Percentiles rank a stretch among this genome's conserved stretches.
These are phyloP conservation scores for Hygrocybe punicea DNA, from an alignment of 768 basidiomycete genomes.

Conservation along the genomic window DNA sequence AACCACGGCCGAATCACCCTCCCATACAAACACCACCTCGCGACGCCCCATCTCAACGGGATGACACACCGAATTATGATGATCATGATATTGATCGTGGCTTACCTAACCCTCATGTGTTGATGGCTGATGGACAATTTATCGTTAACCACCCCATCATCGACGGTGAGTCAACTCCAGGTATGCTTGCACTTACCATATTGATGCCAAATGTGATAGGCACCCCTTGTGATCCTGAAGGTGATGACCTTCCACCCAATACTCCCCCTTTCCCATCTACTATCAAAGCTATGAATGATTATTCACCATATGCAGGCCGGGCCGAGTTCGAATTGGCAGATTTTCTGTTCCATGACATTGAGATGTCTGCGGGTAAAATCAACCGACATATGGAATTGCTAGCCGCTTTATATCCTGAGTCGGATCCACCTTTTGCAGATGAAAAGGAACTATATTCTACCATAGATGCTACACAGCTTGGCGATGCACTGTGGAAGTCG, in stretches of 20 bases:
- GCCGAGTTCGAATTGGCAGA: conserved; percentile 30
- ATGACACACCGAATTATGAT: too few relatives aligned
- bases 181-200: neutral
- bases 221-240: too few relatives aligned
- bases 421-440: conserved; percentile 16
- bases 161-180: neutral
- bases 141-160: neutral
- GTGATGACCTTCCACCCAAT: conserved; percentile 3
- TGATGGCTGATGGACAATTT: too few relatives aligned
- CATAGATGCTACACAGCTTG: conserved; percentile 23
- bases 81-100: too few relatives aligned
- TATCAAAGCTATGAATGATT: conserved; percentile 13
- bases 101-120: too few relatives aligned
- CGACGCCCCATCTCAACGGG: too few relatives aligned
- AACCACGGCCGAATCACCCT: too few relatives aligned
- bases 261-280: neutral
- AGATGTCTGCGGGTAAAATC: conserved; percentile 21
- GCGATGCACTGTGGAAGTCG: conserved; percentile 23
- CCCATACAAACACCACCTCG: too few relatives aligned
- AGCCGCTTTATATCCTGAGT: conserved; percentile 18
- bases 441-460: conserved; percentile 21
- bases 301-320: conserved; percentile 25
- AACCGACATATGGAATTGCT: conserved; percentile 24
- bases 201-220: neutral
- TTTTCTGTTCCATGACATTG: conserved; percentile 23